A percentile compares a stretch with the other conserved stretches of the same genome.
Conservation (phyloP, 768 basidiomycete species). For the Gautieria morchelliformis region DNA sequence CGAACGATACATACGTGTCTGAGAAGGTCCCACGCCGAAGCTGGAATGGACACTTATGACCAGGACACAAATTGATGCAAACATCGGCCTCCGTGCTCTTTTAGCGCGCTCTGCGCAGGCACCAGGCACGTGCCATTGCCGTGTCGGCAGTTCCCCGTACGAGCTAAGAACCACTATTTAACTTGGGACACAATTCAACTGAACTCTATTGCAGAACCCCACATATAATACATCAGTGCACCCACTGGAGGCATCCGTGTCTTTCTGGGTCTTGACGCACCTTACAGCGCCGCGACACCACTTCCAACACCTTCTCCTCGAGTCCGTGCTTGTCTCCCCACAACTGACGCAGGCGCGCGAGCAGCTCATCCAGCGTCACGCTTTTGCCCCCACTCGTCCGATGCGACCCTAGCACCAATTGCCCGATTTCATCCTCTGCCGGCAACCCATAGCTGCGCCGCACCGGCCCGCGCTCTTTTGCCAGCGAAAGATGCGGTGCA, state of each 20-base stretch:
- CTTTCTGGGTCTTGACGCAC: conserved; percentile 14
- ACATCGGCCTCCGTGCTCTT: no score
- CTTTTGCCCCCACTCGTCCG: conserved; percentile 51
- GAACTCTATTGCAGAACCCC: background rate
- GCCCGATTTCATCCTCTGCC: conserved; percentile 62
- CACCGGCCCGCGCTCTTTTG: conserved; percentile 18
- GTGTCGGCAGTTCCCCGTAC: no score
- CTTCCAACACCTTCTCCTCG: conserved; percentile 66
- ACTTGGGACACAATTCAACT: no score
- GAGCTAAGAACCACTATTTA: no score
- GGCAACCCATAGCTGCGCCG: conserved; percentile 47
- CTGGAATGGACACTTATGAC: no score
- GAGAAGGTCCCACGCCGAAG: no score
- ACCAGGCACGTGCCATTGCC: no score
- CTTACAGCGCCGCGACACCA: conserved; percentile 60
- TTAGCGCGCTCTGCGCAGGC: no score
- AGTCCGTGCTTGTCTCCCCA: conserved; percentile 43
- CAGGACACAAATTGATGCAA: no score
- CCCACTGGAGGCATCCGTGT: background rate
- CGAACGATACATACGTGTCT: no score
- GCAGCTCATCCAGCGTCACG: conserved; percentile 52
- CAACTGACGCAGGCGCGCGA: conserved; percentile 37
- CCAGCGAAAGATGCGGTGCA: conserved; percentile 35
- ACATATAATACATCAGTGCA: background rate
- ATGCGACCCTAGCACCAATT: conserved; percentile 56